Percentiles rank a stretch among this genome's conserved stretches.
These are phyloP conservation scores for Boletus fagicola DNA, from an alignment of 768 basidiomycete genomes.

Conservation along the genomic window DNA sequence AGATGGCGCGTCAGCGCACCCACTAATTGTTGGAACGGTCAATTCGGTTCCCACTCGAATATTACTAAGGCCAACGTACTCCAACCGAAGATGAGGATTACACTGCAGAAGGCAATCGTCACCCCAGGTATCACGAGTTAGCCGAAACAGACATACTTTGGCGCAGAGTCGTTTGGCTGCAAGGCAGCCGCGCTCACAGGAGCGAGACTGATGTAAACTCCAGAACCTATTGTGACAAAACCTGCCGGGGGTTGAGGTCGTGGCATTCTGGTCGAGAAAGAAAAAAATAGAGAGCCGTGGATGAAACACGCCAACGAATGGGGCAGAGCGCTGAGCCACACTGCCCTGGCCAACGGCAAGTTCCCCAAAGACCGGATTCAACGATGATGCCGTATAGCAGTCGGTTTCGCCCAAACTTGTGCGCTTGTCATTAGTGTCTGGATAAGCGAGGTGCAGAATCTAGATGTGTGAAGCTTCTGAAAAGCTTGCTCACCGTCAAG, in stretches of 20 bases:
- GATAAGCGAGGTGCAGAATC: not conserved
- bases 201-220: constrained; percentile 14
- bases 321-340: not conserved
- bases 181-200: not conserved
- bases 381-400: no score
- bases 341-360: not conserved
- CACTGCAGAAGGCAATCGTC: constrained; percentile 9
- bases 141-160: constrained; percentile 18
- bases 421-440: not conserved
- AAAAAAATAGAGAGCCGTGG: no score
- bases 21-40: constrained; percentile 14
- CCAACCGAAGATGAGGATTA: constrained; percentile 33
- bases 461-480: not conserved
- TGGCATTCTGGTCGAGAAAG: constrained; percentile 2
- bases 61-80: constrained; percentile 12
- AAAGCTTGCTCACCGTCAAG: not conserved
- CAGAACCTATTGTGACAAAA: constrained; percentile 17
- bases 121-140: not conserved
- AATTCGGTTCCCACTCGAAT: not conserved
- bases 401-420: no score
- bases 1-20: constrained; percentile 28
- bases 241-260: constrained; percentile 15
- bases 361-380: not conserved
- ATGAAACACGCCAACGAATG: not conserved
- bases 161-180: constrained; percentile 8